Conservation (phyloP, 176 grass and related monocot species). For the Urochloa ruziziensis region DNA sequence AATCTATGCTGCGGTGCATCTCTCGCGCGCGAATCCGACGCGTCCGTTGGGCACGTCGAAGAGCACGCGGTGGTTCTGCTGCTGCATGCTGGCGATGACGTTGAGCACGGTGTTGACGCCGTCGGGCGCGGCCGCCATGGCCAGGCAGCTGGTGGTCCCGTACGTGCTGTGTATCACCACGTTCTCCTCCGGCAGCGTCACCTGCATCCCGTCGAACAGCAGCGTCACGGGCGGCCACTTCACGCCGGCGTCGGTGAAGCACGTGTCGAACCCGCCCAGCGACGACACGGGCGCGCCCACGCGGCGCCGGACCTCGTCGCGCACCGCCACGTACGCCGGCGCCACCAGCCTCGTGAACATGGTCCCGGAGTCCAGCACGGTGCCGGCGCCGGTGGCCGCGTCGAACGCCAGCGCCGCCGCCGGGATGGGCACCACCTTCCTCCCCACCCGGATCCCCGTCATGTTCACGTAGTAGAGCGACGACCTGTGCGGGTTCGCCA, state of each 20-base stretch:
- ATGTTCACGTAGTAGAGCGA: slow-evolving; percentile 98
- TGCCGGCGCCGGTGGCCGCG: slow-evolving; percentile 69
- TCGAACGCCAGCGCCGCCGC: slow-evolving; percentile 61
- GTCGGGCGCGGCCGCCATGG: slow-evolving; percentile 63
- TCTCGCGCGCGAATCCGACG: slow-evolving; percentile 72
- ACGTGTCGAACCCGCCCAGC: slow-evolving; percentile 91
- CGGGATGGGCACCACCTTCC: slow-evolving; percentile 59
- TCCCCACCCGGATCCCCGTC: slow-evolving; percentile 71
- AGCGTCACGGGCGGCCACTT: slow-evolving; percentile 56
- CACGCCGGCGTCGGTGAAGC: slow-evolving; percentile 54
- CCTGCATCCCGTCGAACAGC: slow-evolving; percentile 61
- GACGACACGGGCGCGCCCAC: slow-evolving; percentile 50
- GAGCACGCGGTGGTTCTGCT: slow-evolving; percentile 89
- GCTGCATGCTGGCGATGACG: slow-evolving; percentile 90
- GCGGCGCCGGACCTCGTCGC: slow-evolving; percentile 76
- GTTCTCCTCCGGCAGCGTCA: slow-evolving; percentile 79
- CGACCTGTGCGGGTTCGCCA: slow-evolving; percentile 64
- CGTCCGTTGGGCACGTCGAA: slow-evolving; percentile 78
- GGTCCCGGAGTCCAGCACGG: slow-evolving; percentile 78
- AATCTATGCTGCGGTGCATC: slow-evolving; percentile 43
- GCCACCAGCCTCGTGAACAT: slow-evolving; percentile 84
- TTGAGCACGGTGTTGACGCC: slow-evolving; percentile 81
- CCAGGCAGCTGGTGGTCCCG: slow-evolving; percentile 76
- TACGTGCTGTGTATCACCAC: slow-evolving; percentile 69
- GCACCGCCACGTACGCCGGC: slow-evolving; percentile 67